Evolutionary conservation across 2,329 filamentous ascomycete species (phyloP).

Genomic region (Diaporthe caulivora): DNA sequence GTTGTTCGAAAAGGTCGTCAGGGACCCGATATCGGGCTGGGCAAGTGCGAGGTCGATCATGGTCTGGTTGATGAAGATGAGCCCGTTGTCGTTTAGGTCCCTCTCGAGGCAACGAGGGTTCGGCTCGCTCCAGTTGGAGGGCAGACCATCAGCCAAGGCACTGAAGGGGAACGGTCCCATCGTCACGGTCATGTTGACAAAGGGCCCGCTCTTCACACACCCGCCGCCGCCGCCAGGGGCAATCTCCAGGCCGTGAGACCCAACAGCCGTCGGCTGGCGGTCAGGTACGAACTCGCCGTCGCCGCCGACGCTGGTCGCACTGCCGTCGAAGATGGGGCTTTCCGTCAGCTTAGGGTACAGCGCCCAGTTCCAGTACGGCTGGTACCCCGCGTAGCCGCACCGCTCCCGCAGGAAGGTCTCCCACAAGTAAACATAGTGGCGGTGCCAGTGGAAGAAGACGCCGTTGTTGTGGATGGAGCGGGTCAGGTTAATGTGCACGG

Average conservation of each 20-base stretch:
- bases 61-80: slow-evolving; percentile 6
- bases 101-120: slow-evolving; percentile 56
- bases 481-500: slow-evolving; percentile 41
- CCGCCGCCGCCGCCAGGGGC: slow-evolving; percentile 59
- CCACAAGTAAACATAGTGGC: slow-evolving; percentile 15
- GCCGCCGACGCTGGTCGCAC: slow-evolving; percentile 58
- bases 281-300: slow-evolving; percentile 50
- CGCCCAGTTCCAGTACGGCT: slow-evolving; percentile 60
- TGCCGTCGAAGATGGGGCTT: slow-evolving; percentile 65
- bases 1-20: neutral
- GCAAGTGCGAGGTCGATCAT: slow-evolving; percentile 44
- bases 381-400: slow-evolving; percentile 41
- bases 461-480: slow-evolving; percentile 31
- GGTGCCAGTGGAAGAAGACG: slow-evolving; percentile 29
- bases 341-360: slow-evolving; percentile 57
- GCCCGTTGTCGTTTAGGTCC: slow-evolving; percentile 45
- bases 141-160: neutral
- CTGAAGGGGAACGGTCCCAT: slow-evolving; percentile 46
- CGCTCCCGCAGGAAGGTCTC: slow-evolving; percentile 1
- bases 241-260: slow-evolving; percentile 40
- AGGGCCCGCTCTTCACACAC: slow-evolving; percentile 61
- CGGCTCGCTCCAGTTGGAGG: slow-evolving; percentile 41
- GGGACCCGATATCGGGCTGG: neutral
- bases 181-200: slow-evolving; percentile 53
- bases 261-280: slow-evolving; percentile 38